Percentiles rank a stretch among this genome's conserved stretches.
Conservation (phyloP, 2,329 filamentous ascomycete species). For the Claviceps pazoutovae region DNA sequence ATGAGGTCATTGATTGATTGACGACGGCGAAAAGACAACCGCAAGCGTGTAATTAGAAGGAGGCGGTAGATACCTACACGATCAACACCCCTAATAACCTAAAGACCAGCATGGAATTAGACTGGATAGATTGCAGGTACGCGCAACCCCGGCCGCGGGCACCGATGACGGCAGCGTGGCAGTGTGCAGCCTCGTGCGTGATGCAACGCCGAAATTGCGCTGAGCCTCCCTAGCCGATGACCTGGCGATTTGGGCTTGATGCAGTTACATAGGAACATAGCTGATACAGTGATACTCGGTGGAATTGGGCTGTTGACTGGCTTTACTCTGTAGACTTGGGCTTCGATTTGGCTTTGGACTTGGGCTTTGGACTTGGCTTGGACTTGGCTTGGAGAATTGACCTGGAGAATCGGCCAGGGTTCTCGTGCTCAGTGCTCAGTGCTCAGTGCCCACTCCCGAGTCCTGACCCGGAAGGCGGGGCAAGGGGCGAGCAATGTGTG, state of each 20-base stretch:
- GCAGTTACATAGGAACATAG: too few relatives aligned
- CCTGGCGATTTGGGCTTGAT: not conserved
- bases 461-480: not conserved
- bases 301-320: too few relatives aligned
- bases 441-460: too few relatives aligned
- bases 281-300: too few relatives aligned
- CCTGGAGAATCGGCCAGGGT: too few relatives aligned
- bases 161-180: not conserved
- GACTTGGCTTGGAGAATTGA: too few relatives aligned
- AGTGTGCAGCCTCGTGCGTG: not conserved
- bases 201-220: not conserved
- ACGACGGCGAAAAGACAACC: not conserved
- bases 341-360: too few relatives aligned
- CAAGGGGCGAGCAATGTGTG: not conserved
- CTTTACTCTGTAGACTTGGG: too few relatives aligned
- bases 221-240: not conserved
- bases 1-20: not conserved
- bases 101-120: not conserved
- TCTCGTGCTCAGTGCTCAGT: too few relatives aligned
- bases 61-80: not conserved
- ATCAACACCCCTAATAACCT: not conserved
- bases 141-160: not conserved
- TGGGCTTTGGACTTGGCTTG: too few relatives aligned
- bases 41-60: not conserved
- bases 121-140: not conserved